phyloP scores from a whole-genome alignment of 2,329 filamentous ascomycete genomes.

The Coniella lustricola region DNA sequence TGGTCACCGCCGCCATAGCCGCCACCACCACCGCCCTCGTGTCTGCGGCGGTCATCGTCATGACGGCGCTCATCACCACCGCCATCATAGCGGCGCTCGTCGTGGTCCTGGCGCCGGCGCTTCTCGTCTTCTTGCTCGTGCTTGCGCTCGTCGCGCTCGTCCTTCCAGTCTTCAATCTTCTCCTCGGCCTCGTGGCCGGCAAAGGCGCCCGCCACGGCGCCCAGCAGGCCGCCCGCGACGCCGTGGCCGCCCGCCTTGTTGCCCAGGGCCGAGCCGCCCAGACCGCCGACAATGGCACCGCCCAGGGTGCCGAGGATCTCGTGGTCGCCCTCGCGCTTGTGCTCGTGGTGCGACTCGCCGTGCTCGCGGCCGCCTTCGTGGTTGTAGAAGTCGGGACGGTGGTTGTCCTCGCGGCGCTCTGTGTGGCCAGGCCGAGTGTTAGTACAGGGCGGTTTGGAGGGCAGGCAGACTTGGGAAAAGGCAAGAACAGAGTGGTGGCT shows the following conservation, averaged over 20 bases:
- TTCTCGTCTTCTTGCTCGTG: slow-evolving; percentile 21
- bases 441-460: background rate
- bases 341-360: background rate
- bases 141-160: slow-evolving; percentile 33
- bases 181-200: slow-evolving; percentile 36
- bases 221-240: slow-evolving; percentile 31
- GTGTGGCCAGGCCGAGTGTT: background rate
- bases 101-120: slow-evolving; percentile 20
- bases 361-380: slow-evolving; percentile 5
- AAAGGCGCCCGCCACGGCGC: slow-evolving; percentile 33
- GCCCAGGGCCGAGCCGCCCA: slow-evolving; percentile 34
- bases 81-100: slow-evolving; percentile 14
- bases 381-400: slow-evolving; percentile 9
- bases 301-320: slow-evolving; percentile 34
- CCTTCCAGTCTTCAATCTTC: slow-evolving; percentile 31
- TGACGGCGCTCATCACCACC: too few relatives aligned
- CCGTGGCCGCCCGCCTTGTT: slow-evolving; percentile 24
- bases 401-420: slow-evolving; percentile 5
- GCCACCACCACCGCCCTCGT: slow-evolving; percentile 13
- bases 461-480: background rate
- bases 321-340: slow-evolving; percentile 27
- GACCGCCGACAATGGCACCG: slow-evolving; percentile 33
- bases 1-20: slow-evolving; percentile 19
- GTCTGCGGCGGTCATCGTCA: slow-evolving; percentile 1
- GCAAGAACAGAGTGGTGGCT: background rate